phyloP scores from a whole-genome alignment of 1,284 basidiomycete genomes.

The Melampsora larici-populina region DNA sequence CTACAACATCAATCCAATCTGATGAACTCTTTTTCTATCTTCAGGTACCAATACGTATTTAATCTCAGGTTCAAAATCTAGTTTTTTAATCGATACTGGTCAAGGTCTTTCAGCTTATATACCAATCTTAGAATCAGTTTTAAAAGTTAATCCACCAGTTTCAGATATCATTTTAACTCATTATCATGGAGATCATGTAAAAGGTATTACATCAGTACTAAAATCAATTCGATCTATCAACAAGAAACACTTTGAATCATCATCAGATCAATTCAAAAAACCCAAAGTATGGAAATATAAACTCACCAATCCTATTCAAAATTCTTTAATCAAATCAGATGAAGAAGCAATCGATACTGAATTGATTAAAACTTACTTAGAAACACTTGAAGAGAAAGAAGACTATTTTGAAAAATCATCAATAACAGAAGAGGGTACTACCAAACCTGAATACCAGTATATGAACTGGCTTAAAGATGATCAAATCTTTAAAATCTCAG shows the following conservation, averaged over 20 bases:
- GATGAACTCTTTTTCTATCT: neutral
- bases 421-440: neutral
- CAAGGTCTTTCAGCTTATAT: constrained; percentile 71
- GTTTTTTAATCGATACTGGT: constrained; percentile 82
- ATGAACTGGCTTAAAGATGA: constrained; percentile 36
- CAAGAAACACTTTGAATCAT: constrained; percentile 44
- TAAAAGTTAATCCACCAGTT: constrained; percentile 57
- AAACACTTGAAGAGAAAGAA: no score
- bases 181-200: constrained; percentile 81
- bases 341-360: neutral
- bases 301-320: constrained; percentile 48
- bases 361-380: no score
- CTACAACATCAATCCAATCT: neutral
- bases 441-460: constrained; percentile 49
- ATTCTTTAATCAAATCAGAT: neutral
- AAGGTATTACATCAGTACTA: constrained; percentile 72
- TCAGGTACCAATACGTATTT: constrained; percentile 92
- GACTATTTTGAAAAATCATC: neutral
- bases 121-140: constrained; percentile 64
- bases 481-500: constrained; percentile 36
- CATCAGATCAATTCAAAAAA: neutral
- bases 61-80: constrained; percentile 66
- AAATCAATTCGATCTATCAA: constrained; percentile 60
- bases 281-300: constrained; percentile 57
- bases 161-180: constrained; percentile 88